phyloP scores from a whole-genome alignment of 176 grass and related monocot species.

The Phyllostachys edulis region DNA sequence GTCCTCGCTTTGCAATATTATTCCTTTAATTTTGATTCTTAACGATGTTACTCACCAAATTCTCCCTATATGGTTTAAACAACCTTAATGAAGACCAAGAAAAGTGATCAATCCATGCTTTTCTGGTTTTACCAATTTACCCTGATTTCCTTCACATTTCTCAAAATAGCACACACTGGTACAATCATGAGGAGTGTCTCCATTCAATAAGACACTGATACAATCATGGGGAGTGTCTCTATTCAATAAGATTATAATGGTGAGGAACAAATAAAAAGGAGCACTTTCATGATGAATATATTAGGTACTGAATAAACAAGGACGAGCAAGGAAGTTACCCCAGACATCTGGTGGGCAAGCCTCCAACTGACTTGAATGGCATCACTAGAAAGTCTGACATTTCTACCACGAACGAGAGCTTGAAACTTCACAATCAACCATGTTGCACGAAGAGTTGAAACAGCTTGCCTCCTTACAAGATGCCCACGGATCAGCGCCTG shows the following conservation, averaged over 20 bases:
- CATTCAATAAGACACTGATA: background rate
- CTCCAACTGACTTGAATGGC: slow-evolving; percentile 29
- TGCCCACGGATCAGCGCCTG: slow-evolving; percentile 82
- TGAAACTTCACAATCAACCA: slow-evolving; percentile 80
- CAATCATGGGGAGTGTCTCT: background rate
- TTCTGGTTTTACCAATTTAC: background rate
- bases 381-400: slow-evolving; percentile 45
- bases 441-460: slow-evolving; percentile 70
- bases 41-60: too few species aligned
- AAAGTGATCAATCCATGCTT: background rate
- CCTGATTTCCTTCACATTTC: background rate
- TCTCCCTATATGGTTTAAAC: background rate
- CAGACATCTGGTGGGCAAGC: slow-evolving; percentile 29
- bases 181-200: background rate
- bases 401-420: slow-evolving; percentile 65
- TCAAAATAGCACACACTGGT: background rate
- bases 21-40: too few species aligned
- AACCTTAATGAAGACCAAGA: background rate
- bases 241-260: slow-evolving; percentile 11
- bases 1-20: too few species aligned
- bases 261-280: background rate
- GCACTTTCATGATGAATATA: background rate
- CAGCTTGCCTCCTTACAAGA: slow-evolving; percentile 90
- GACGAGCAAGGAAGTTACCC: slow-evolving; percentile 28
- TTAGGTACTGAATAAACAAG: background rate